These are phyloP conservation scores for Nakataea oryzae DNA, from an alignment of 2,329 filamentous ascomycete genomes.

Conservation along the genomic window DNA sequence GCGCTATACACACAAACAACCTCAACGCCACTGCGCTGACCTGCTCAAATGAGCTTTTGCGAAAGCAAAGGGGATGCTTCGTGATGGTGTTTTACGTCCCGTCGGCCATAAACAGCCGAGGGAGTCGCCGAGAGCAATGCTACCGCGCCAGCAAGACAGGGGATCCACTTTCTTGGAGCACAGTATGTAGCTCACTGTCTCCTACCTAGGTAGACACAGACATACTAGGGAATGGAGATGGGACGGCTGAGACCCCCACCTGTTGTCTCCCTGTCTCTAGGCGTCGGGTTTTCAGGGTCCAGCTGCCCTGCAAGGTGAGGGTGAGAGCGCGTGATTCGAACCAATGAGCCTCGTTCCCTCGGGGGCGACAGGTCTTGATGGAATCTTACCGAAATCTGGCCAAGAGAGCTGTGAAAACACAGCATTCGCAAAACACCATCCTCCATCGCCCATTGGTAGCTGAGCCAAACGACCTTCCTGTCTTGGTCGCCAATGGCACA, in stretches of 20 bases:
- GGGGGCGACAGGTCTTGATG: too few relatives aligned
- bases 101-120: not conserved
- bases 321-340: not conserved
- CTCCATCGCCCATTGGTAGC: too few relatives aligned
- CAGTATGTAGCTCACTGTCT: not conserved
- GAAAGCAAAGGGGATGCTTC: too few relatives aligned
- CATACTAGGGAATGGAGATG: not conserved
- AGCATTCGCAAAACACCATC: too few relatives aligned
- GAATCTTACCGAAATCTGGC: too few relatives aligned
- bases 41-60: not conserved
- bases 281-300: not conserved
- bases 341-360: not conserved
- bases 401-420: too few relatives aligned
- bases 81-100: not conserved
- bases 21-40: not conserved
- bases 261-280: not conserved
- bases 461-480: too few relatives aligned
- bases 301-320: not conserved
- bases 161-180: not conserved
- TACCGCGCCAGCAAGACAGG: too few relatives aligned
- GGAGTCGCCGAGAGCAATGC: not conserved
- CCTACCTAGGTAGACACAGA: not conserved
- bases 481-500: not conserved
- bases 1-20: not conserved
- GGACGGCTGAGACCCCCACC: not conserved